These are phyloP conservation scores for Penicillium sclerotiorum DNA, from an alignment of 2,329 filamentous ascomycete genomes.

Conservation along the genomic window DNA sequence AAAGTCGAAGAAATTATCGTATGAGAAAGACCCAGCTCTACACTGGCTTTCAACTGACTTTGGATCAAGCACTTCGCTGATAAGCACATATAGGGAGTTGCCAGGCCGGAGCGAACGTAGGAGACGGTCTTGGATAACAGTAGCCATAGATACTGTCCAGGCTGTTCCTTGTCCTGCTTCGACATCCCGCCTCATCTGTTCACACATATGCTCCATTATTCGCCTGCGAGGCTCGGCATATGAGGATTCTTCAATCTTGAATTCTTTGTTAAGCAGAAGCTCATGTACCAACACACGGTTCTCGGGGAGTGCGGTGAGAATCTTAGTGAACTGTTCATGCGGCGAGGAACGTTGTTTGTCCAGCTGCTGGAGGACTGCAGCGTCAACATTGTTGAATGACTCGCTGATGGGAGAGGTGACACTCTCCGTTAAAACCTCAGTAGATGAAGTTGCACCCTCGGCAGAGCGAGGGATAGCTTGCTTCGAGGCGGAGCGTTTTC, in stretches of 20 bases:
- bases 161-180: constrained; percentile 57
- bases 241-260: constrained; percentile 57
- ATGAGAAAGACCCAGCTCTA: constrained; percentile 63
- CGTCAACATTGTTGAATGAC: constrained; percentile 42
- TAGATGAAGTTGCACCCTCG: constrained; percentile 37
- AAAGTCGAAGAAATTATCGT: constrained; percentile 65
- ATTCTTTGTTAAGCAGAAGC: constrained; percentile 65
- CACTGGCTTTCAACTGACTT: constrained; percentile 61
- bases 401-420: constrained; percentile 45
- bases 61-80: constrained; percentile 63
- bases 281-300: constrained; percentile 67
- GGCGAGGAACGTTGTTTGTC: constrained; percentile 39
- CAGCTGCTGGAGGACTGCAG: constrained; percentile 36
- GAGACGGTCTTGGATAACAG: constrained; percentile 64
- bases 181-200: constrained; percentile 60
- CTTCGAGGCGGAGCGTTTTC: constrained; percentile 54
- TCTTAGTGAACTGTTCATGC: constrained; percentile 50
- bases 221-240: constrained; percentile 56
- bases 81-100: constrained; percentile 63
- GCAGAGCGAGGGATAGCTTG: constrained; percentile 61
- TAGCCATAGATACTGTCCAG: constrained; percentile 69
- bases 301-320: constrained; percentile 62
- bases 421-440: constrained; percentile 40
- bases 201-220: constrained; percentile 62
- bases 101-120: constrained; percentile 61